phyloP scores from a whole-genome alignment of 257 asterid genomes.

The Striga asiatica region DNA sequence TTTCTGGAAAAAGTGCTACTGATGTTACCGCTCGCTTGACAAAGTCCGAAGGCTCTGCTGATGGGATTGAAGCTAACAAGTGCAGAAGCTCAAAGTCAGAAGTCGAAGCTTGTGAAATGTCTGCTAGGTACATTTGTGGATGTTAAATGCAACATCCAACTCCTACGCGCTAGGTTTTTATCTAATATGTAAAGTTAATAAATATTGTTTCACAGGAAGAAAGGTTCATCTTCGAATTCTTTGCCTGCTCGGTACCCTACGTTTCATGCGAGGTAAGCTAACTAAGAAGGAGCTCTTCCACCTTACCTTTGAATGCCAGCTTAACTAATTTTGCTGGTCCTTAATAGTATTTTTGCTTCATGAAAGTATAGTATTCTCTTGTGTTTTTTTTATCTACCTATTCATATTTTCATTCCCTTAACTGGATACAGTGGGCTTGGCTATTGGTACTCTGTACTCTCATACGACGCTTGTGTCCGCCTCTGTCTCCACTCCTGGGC shows the following conservation, averaged over 20 bases:
- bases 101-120: conserved; percentile 29
- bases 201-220: conserved; percentile 38
- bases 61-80: conserved; percentile 22
- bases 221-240: conserved; percentile 38
- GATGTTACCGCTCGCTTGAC: conserved; percentile 19
- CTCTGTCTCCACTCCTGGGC: conserved; percentile 94
- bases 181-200: background rate
- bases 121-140: conserved; percentile 38
- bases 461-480: conserved; percentile 90
- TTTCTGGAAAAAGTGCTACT: conserved; percentile 24
- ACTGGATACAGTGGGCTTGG: conserved; percentile 68
- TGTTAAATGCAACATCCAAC: background rate
- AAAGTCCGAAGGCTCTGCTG: conserved; percentile 29
- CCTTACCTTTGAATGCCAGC: background rate
- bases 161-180: background rate
- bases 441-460: conserved; percentile 63
- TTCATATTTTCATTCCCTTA: conserved; percentile 10
- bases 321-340: background rate
- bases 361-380: background rate
- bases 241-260: conserved; percentile 63
- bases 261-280: conserved; percentile 73
- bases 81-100: conserved; percentile 18
- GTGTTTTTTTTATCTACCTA: conserved; percentile 1
- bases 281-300: background rate
- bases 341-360: background rate